Percentiles rank a stretch among this genome's conserved stretches.
phyloP scores from a whole-genome alignment of 306 rosid genomes.

The Geum urbanum region DNA sequence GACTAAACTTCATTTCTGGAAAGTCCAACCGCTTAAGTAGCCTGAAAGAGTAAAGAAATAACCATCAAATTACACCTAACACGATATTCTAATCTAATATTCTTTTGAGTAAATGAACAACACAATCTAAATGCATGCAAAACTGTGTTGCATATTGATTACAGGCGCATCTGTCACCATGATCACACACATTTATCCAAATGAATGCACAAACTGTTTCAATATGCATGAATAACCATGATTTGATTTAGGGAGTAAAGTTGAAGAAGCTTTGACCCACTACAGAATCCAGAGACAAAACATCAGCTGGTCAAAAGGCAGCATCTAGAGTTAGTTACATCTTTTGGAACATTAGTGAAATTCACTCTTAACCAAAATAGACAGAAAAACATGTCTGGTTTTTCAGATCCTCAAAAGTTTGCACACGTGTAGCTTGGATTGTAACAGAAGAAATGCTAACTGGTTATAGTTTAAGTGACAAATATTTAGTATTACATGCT shows the following conservation, averaged over 20 bases:
- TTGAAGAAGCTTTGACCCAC: not conserved
- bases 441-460: not conserved
- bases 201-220: not conserved
- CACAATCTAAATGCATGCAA: slow-evolving; percentile 1
- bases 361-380: not conserved
- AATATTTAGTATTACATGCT: not conserved
- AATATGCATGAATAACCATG: not conserved
- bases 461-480: not conserved
- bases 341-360: not conserved
- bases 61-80: slow-evolving; percentile 17
- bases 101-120: not conserved
- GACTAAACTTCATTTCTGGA: slow-evolving; percentile 84
- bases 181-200: slow-evolving; percentile 5
- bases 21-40: slow-evolving; percentile 91
- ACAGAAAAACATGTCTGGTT: not conserved
- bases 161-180: not conserved
- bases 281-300: not conserved
- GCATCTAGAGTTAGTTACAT: not conserved
- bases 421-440: not conserved
- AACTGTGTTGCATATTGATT: not conserved
- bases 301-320: not conserved
- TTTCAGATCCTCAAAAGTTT: not conserved
- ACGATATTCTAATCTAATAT: not conserved
- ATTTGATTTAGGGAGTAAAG: not conserved
- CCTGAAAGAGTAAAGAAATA: slow-evolving; percentile 38